Evolutionary conservation across 495 filamentous ascomycete species (phyloP), one percentile per base, ranked within the genome.

Genomic region (Podospora didyma): DNA sequence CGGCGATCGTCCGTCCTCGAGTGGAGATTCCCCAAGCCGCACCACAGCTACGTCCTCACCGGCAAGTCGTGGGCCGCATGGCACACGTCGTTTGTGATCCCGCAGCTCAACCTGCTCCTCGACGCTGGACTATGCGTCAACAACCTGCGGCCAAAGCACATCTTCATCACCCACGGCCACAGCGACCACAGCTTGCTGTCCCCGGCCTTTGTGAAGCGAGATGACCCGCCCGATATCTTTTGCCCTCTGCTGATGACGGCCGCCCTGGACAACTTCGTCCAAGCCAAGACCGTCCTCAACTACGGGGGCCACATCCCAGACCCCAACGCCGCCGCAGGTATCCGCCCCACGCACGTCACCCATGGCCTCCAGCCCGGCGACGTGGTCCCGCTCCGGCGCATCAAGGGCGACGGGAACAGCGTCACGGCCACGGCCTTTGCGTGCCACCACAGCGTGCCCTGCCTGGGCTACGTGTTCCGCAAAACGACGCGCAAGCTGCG

Each of bases 101-200:
- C 72, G 11, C 62, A 69, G 50, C 69, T 74, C 48, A 68, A 71
- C 47, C 65, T 74, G 11, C 62, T 74, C 16, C 65, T 74, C 16
- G 72, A 74, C 62, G 65, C 70, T 34, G 72, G 72, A 1, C 59
- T 74, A 3, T 52, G 48, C 16, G 66, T 74, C 52, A 72, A 73
- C 62, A 60, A 64, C 28, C 53, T 62, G 7, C 67, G 72, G 0
- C 72, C 72, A 10, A 74, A 70, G 42, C 72, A 74, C 67, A 63
- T 74, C 58, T 74, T 74, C 50, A 56, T 74, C 47, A 74, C 72
- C 3, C 72, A 74, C 60, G 72, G 72, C 41, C 72, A 74, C 55
- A 70, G 59, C 57, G 72, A 74, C 57, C 72, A 74, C 62, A 67
- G 65, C 0, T 62, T 70, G 2, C 57, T 72, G 2, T 53, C 67